A percentile compares a stretch with the other conserved stretches of the same genome.
Conservation (phyloP, 306 rosid species). For the Luffa acutangula region DNA sequence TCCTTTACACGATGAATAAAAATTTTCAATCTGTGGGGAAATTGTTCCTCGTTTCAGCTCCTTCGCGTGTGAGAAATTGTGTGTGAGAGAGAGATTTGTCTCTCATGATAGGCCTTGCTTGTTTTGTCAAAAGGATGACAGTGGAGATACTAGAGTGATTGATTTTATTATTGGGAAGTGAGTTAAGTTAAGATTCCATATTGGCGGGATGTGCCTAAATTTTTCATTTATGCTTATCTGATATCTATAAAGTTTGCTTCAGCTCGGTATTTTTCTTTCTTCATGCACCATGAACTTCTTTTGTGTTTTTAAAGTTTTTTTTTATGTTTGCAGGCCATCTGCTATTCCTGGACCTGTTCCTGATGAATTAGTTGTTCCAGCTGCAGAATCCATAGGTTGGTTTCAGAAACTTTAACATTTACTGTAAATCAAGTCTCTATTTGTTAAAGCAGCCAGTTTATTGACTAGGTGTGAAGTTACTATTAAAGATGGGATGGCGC, state of each 20-base stretch:
- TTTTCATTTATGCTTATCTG: neutral
- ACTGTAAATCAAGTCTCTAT: conserved; percentile 4
- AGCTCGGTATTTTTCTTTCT: neutral
- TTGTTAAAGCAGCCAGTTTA: conserved; percentile 12
- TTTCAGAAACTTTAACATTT: conserved; percentile 10
- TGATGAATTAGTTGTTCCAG: conserved; percentile 80
- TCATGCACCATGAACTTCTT: conserved; percentile 10
- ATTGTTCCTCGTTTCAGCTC: neutral
- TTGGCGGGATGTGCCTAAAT: neutral
- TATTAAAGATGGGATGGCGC: conserved; percentile 97
- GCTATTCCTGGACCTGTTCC: conserved; percentile 94
- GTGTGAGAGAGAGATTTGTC: neutral
- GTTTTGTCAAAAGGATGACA: neutral
- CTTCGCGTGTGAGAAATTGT: neutral
- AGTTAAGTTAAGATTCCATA: neutral
- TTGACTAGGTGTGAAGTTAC: conserved; percentile 65
- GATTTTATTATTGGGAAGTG: neutral
- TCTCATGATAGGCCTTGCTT: neutral
- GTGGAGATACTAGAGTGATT: neutral
- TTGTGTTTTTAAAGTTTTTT: conserved; percentile 7
- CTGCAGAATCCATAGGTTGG: conserved; percentile 85
- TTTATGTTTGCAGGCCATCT: conserved; percentile 55
- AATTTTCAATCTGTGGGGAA: neutral
- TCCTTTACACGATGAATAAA: neutral
- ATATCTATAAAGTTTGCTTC: neutral